Percentiles rank a stretch among this genome's conserved stretches.
Evolutionary conservation across 495 filamentous ascomycete species (phyloP).

Genomic region (Astrocystis sublimbata): DNA sequence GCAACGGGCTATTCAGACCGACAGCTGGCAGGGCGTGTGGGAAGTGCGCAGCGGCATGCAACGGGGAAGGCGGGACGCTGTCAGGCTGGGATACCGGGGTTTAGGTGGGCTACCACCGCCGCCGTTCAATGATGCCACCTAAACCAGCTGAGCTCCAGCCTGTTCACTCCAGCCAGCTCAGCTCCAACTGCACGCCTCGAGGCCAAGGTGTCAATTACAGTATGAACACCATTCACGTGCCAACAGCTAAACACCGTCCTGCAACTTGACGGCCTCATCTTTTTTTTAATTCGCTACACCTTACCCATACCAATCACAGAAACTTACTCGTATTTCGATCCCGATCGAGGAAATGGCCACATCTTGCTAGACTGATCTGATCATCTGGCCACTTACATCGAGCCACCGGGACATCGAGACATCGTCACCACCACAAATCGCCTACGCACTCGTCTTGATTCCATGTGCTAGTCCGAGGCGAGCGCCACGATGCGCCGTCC

Average conservation of each 20-base stretch:
- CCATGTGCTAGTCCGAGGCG: constrained; percentile 35
- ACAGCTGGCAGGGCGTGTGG: too few species aligned
- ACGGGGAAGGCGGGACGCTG: background rate
- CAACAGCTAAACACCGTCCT: background rate
- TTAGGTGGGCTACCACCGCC: too few species aligned
- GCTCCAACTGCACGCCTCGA: too few species aligned
- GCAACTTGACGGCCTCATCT: too few species aligned
- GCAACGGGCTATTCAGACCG: too few species aligned
- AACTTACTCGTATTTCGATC: background rate
- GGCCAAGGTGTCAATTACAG: background rate
- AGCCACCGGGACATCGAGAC: too few species aligned
- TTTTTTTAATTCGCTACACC: background rate
- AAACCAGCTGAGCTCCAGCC: too few species aligned
- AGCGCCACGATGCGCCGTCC: constrained; percentile 54
- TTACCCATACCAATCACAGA: too few species aligned
- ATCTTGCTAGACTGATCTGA: background rate
- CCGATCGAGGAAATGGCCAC: background rate
- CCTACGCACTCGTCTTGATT: constrained; percentile 3
- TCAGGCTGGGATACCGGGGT: constrained; percentile 8
- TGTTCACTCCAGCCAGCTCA: too few species aligned
- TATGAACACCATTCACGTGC: background rate
- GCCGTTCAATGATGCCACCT: constrained; percentile 6
- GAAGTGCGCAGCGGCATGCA: too few species aligned
- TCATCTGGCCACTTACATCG: background rate
- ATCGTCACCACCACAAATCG: too few species aligned